Evolutionary conservation across 768 basidiomycete species (phyloP), one percentile per base, ranked within the genome.

Genomic region (Galerina sulciceps): DNA sequence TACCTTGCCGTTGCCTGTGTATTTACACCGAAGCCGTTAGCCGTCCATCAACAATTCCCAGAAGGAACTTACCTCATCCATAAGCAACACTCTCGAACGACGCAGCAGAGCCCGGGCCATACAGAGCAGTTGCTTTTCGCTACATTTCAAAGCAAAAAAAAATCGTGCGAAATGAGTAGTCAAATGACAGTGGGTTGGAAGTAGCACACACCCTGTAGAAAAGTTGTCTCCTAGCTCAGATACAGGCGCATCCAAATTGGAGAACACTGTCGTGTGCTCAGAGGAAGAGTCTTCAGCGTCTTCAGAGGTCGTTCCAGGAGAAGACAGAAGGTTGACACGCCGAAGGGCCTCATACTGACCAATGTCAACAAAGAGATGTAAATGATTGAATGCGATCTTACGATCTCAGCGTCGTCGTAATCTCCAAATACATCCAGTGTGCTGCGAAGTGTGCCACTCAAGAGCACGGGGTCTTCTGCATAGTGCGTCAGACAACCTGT

Each of bases 341-440:
- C 56, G 51, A 36, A 62, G 56, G 3, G 60, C 57, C 18, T 57
- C 60, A 17, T 57, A 62, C 60, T 62, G 35, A 23, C 11, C 3
- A 45, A 31, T 15, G 5, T 45, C 13, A 49, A 22, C 15, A 36
- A 13, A 15, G 4, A 22, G 9, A 22, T 11, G 15, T 22, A 13
- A 47, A 31, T 17, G 18, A 37, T 15, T 2, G 17, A 41, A 2
- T 2, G 26, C 13, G 18, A 22, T 5, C 87, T 55, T 65, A 91
- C 89, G 58, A 96, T 93, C 57, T 93, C 90, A 0, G 81, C 81
- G 65, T 95, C 94, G 57, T 91, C 78, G 56, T 94, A 95, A 68
- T 95, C 93, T 17, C 87, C 81, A 63, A 95, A 95, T 10, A 95
- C 89, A 62, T 96, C 94, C 10, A 95, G 76, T 0, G 92, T 89